These are phyloP conservation scores for Alternaria conjuncta DNA, from an alignment of 2,329 filamentous ascomycete genomes.

Conservation along the genomic window DNA sequence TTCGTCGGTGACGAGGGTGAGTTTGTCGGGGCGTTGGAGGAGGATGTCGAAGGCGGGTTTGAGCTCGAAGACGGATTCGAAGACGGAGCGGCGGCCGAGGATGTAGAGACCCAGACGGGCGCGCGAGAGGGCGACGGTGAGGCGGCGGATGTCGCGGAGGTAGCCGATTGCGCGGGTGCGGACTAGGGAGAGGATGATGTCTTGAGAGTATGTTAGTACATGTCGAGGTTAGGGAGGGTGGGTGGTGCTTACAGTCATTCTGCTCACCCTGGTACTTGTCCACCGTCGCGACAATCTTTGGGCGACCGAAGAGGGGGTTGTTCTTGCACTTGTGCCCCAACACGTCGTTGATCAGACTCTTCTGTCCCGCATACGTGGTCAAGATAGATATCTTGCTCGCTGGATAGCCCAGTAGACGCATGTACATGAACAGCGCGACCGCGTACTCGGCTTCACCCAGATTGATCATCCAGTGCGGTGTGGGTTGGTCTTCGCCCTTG, in stretches of 20 bases:
- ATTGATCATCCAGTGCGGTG: slow-evolving; percentile 95
- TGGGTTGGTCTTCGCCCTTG: slow-evolving; percentile 84
- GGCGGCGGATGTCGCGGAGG: slow-evolving; percentile 86
- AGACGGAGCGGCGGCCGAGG: slow-evolving; percentile 84
- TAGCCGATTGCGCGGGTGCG: slow-evolving; percentile 90
- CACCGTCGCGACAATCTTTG: slow-evolving; percentile 88
- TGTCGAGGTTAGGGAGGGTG: background rate
- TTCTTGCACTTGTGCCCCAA: slow-evolving; percentile 81
- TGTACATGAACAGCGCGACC: slow-evolving; percentile 94
- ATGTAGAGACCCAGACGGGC: slow-evolving; percentile 92
- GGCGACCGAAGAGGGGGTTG: slow-evolving; percentile 85
- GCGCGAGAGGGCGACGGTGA: slow-evolving; percentile 93
- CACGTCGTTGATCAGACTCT: slow-evolving; percentile 86
- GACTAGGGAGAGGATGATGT: slow-evolving; percentile 91
- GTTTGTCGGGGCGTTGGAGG: slow-evolving; percentile 77
- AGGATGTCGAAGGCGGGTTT: slow-evolving; percentile 83
- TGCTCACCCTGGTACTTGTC: slow-evolving; percentile 99
- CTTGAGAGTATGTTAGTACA: slow-evolving; percentile 53
- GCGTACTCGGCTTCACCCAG: slow-evolving; percentile 96
- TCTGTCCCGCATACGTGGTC: slow-evolving; percentile 91
- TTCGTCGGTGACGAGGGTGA: slow-evolving; percentile 83
- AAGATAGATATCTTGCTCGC: slow-evolving; percentile 84
- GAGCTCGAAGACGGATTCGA: slow-evolving; percentile 87
- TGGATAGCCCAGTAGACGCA: slow-evolving; percentile 93
- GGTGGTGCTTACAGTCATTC: slow-evolving; percentile 83